Conservation (phyloP, 371 early-diverging fungal genomes). For the Lichtheimia ornata region DNA sequence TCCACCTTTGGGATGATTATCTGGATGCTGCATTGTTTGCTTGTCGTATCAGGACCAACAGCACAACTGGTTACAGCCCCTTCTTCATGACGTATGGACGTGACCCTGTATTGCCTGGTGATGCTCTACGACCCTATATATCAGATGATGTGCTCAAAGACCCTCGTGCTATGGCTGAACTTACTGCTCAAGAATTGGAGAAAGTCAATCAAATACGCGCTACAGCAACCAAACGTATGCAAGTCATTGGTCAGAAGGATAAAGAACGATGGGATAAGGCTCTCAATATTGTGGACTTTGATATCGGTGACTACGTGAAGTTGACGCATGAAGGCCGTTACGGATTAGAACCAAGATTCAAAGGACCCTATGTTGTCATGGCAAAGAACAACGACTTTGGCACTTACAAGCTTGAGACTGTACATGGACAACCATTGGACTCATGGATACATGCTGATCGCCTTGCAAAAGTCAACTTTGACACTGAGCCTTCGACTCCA, state of each 20-base stretch:
- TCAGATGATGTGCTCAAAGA: background rate
- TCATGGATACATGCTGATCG: background rate
- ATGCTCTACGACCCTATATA: constrained; percentile 2
- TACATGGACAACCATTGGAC: background rate
- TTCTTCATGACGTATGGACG: constrained; percentile 18
- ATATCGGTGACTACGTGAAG: constrained; percentile 12
- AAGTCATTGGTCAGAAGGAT: constrained; percentile 12
- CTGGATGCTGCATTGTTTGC: constrained; percentile 14
- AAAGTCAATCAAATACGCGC: constrained; percentile 4
- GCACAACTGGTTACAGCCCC: constrained; percentile 6
- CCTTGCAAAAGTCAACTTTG: background rate
- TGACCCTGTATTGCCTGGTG: constrained; percentile 15
- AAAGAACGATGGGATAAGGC: constrained; percentile 21
- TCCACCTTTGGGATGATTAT: constrained; percentile 10
- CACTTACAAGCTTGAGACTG: constrained; percentile 2
- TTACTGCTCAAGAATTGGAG: background rate
- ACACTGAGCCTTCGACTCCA: background rate
- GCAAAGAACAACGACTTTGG: background rate
- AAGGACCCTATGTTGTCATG: constrained; percentile 6
- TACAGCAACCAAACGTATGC: background rate
- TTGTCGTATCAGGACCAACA: constrained; percentile 7
- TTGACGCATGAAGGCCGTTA: background rate
- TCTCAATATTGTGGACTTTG: background rate
- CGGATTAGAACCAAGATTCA: constrained; percentile 8
- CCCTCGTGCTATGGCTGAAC: constrained; percentile 3